A percentile compares a stretch with the other conserved stretches of the same genome.
Conservation (phyloP, 805 yeast genomes). For the Saturnispora halmiae region DNA sequence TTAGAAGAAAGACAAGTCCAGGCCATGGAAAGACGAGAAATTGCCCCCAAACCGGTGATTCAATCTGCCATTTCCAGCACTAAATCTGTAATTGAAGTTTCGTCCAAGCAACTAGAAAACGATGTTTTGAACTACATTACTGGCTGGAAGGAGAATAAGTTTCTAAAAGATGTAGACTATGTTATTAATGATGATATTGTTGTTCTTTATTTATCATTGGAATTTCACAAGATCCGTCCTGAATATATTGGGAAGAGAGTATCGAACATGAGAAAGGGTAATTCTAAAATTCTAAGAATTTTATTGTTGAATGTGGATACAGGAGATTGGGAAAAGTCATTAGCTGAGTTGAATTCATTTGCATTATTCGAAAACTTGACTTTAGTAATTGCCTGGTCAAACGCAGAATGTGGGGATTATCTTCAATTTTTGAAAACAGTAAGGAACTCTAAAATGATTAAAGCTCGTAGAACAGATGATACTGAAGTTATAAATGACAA, state of each 20-base stretch:
- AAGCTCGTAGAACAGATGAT: constrained; percentile 26
- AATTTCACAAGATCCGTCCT: constrained; percentile 68
- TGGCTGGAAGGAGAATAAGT: constrained; percentile 42
- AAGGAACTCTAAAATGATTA: constrained; percentile 31
- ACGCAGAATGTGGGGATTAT: constrained; percentile 45
- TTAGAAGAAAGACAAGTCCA: no score
- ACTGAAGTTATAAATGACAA: constrained; percentile 22
- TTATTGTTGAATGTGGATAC: constrained; percentile 58
- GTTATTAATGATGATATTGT: constrained; percentile 47
- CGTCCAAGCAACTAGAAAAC: constrained; percentile 62
- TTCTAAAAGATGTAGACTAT: constrained; percentile 50
- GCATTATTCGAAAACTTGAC: constrained; percentile 43
- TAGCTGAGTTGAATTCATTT: constrained; percentile 39
- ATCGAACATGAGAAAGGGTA: constrained; percentile 25
- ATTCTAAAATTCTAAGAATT: constrained; percentile 31
- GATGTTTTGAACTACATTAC: constrained; percentile 52
- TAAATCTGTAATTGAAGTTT: constrained; percentile 36
- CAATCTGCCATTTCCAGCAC: constrained; percentile 3
- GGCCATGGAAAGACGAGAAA: constrained; percentile 1
- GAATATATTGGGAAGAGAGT: constrained; percentile 60
- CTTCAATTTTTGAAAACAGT: constrained; percentile 27
- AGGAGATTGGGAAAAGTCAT: constrained; percentile 42
- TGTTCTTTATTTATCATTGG: constrained; percentile 54
- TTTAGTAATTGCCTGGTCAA: constrained; percentile 44
- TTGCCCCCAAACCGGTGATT: background rate